Evolutionary conservation across 2,329 filamentous ascomycete genomes (phyloP), one percentile per base, ranked within the genome.

Genomic region (Zymoseptoria passerinii): DNA sequence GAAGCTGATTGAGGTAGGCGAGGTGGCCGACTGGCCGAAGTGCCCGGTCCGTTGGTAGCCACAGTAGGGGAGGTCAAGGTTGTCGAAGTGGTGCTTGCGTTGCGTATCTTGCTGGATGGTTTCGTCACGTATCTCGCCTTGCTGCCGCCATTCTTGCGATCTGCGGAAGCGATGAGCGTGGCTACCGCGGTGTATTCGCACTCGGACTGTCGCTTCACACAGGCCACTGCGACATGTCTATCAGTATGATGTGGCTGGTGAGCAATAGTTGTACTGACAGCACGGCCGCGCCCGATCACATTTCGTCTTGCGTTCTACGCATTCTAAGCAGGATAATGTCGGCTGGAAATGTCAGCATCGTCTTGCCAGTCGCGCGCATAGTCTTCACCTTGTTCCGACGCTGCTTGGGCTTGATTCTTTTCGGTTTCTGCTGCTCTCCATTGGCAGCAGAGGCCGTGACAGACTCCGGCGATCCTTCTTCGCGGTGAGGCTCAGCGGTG

Each of bases 321-420:
- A 92, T 71, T 90, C 87, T 61, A 85, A 82, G 68, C 28, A 28
- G 28, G 50, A 28, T 13, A 23, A 28, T 13, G n/a, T 52, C 19
- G n/a, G 19, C 23, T 28, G 23, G 23, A 28, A 29, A 28, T 9
- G 28, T 28, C 4, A 18, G 23, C n/a, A 23, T 18, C 50, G n/a
- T 52, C 50, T 52, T 52, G 18, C 50, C n/a, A 23, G 28, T 52
- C 8, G 16, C 5, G 16, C 8, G 13, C 89, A 92, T 53, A 62
- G 92, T 71, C 1, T 88, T 92, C 3, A 89, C 89, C 72, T 92
- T 92, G 74, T 92, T 92, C 52, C 89, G 83, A 76, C 88, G 91
- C 75, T 92, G 88, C 75, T 88, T 90, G 3, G 68, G 65, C 50
- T 70, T 71, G 4, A 28, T 53, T 23, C 54, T 50, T 8, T 40